A percentile compares a stretch with the other conserved stretches of the same genome.
Evolutionary conservation across 2,329 filamentous ascomycete species (phyloP).

Genomic region (Microcyclospora pomicola): DNA sequence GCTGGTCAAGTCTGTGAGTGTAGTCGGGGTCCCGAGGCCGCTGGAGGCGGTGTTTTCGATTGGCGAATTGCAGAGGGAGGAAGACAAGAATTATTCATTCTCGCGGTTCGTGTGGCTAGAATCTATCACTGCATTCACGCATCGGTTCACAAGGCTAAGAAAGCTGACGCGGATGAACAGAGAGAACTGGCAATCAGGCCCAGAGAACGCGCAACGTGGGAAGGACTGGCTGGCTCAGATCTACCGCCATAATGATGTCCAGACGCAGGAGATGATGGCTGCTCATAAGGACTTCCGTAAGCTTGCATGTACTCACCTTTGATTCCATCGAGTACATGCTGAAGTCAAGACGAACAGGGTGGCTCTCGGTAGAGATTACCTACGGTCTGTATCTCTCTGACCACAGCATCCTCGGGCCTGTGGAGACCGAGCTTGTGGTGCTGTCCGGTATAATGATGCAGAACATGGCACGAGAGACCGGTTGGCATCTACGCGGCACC

Average conservation of each 20-base stretch:
- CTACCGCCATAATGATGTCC: slow-evolving; percentile 37
- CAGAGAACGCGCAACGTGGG: slow-evolving; percentile 40
- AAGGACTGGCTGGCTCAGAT: slow-evolving; percentile 43
- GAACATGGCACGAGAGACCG: slow-evolving; percentile 38
- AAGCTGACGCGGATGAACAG: slow-evolving; percentile 10
- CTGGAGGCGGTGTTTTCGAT: slow-evolving; percentile 48
- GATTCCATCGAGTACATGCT: no score
- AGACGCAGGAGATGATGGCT: slow-evolving; percentile 26
- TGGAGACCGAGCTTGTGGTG: slow-evolving; percentile 43
- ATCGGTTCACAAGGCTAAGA: background rate
- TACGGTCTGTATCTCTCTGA: slow-evolving; percentile 47
- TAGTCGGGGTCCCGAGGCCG: slow-evolving; percentile 50
- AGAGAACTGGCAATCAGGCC: slow-evolving; percentile 45
- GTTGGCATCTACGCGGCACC: slow-evolving; percentile 42
- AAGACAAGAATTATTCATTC: slow-evolving; percentile 43
- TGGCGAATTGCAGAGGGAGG: slow-evolving; percentile 34
- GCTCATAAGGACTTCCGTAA: slow-evolving; percentile 34
- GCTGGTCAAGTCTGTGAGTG: slow-evolving; percentile 42
- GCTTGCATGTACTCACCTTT: background rate
- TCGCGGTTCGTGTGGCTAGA: slow-evolving; percentile 26
- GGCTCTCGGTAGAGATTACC: slow-evolving; percentile 41
- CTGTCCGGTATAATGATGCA: slow-evolving; percentile 45
- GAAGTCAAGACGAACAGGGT: slow-evolving; percentile 24
- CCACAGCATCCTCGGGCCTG: slow-evolving; percentile 38
- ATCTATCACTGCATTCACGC: background rate